These are phyloP conservation scores for Colletotrichum costaricense DNA, from an alignment of 2,329 filamentous ascomycete genomes.

Conservation along the genomic window DNA sequence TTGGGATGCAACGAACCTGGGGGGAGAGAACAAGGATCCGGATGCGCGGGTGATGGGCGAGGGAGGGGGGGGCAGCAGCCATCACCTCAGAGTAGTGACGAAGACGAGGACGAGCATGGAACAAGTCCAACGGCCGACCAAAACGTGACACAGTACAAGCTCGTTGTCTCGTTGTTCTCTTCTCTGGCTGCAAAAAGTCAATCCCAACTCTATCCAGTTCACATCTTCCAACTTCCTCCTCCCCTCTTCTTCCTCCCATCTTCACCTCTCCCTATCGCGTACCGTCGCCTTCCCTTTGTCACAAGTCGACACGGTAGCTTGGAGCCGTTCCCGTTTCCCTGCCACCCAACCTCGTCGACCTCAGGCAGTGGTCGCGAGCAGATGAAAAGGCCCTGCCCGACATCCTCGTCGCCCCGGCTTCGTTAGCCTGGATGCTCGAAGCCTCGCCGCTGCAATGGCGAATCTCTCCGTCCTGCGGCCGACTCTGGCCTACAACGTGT, in stretches of 20 bases:
- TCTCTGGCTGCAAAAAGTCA: conserved; percentile 29
- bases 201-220: conserved; percentile 24
- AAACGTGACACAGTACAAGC: conserved; percentile 22
- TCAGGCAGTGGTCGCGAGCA: conserved; percentile 21
- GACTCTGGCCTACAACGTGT: conserved; percentile 26
- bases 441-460: conserved; percentile 24
- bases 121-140: not conserved
- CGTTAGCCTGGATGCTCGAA: conserved; percentile 30
- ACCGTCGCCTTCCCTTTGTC: not conserved
- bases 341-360: not conserved
- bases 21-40: conserved; percentile 27
- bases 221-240: not conserved
- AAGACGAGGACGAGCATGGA: not conserved
- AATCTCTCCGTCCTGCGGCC: conserved; percentile 32
- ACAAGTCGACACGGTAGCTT: not conserved
- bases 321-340: not conserved
- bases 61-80: not conserved
- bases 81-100: conserved; percentile 10
- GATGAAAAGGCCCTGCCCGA: conserved; percentile 22
- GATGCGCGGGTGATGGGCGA: conserved; percentile 15
- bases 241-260: not conserved
- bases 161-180: conserved; percentile 9
- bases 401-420: conserved; percentile 22
- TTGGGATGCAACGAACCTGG: conserved; percentile 11
- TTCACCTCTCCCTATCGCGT: not conserved